A percentile compares a stretch with the other conserved stretches of the same genome.
Evolutionary conservation across 352 stramenopile species (phyloP).

Genomic region (Phytophthora uliginosa): DNA sequence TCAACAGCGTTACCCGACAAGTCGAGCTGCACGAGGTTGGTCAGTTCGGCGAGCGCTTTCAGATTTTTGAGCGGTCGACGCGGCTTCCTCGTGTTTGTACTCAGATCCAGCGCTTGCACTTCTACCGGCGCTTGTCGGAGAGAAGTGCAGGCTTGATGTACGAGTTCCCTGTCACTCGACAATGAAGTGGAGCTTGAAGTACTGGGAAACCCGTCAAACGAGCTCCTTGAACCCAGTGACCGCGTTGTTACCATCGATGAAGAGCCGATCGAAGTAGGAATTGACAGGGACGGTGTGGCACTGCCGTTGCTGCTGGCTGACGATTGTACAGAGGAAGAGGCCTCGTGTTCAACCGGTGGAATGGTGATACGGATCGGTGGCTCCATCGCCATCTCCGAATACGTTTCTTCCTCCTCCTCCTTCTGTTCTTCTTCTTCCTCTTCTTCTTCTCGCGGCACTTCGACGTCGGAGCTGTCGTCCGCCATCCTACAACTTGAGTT

Average conservation of each 20-base stretch:
- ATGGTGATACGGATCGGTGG: conserved; percentile 29
- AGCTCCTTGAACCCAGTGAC: conserved; percentile 35
- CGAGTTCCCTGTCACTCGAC: conserved; percentile 48
- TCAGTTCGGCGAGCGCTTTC: conserved; percentile 54
- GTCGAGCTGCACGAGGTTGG: conserved; percentile 64
- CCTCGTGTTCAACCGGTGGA: conserved; percentile 16
- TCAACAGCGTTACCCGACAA: conserved; percentile 73
- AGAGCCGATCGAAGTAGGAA: conserved; percentile 25
- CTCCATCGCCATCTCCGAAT: conserved; percentile 15
- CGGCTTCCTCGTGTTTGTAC: conserved; percentile 53
- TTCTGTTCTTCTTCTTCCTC: conserved; percentile 6
- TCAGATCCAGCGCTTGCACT: conserved; percentile 56
- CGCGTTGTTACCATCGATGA: conserved; percentile 26
- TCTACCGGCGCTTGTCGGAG: conserved; percentile 35
- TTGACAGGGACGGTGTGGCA: conserved; percentile 14
- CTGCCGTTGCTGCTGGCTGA: conserved; percentile 23
- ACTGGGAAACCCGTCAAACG: conserved; percentile 37
- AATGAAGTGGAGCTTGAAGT: conserved; percentile 23
- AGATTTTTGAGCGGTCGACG: conserved; percentile 73
- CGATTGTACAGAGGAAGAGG: neutral
- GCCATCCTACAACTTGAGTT: conserved; percentile 17
- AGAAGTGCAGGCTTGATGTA: conserved; percentile 44
- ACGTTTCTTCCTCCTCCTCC: conserved; percentile 3
- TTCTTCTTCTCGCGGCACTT: conserved; percentile 19
- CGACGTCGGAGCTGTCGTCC: conserved; percentile 17